Base-by-base conservation (phyloP, 225 moss, liverwort and hornwort genomes). In the Marchantia paleacea region DNA sequence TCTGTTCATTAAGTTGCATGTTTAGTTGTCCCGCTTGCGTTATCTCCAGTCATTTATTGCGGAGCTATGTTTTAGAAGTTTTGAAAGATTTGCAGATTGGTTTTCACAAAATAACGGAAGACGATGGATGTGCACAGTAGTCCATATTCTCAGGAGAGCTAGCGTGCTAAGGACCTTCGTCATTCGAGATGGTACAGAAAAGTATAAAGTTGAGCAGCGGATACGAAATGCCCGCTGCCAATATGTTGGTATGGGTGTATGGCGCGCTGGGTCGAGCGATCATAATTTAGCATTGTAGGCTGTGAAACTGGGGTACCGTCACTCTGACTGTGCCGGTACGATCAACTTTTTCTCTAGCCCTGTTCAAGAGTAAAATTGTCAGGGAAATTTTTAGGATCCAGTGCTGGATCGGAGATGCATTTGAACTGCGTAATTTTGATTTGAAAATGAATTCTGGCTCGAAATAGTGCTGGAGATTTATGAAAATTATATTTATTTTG, bases 241-340 rank as follows among this genome's bases (percentile, higher is more conserved):
- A n/a, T n/a, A n/a, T n/a, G n/a, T n/a, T n/a, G n/a, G n/a, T n/a
- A n/a, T n/a, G 89, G 96, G 96, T 22, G 92, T 97, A 55, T 97
- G 94, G 96, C 94, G 96, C 54, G 84, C 94, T 72, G 93, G 93
- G 66, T 87, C 94, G 49, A 90, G 89, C 55, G 86, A 91, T 24
- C 89, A 93, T 67, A 31, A 89, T 79, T 87, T 93, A 72, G 84
- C 93, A 66, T 64, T 97, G 84, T 91, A 97, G 58, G 94, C 93
- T 74, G 81, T 97, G 53, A 88, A 89, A 71, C 84, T 92, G 82
- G 96, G 96, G 49, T 97, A 97, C 84, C 94, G 96, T 79, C 96
- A 97, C 77, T 90, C 94, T 58, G 96, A 97, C 79, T 94, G 94
- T 85, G 96, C 96, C 79, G 96, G 96, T 97, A 86, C 51, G 61